These are phyloP conservation scores for Bipolaris zeicola DNA, from an alignment of 2,329 filamentous ascomycete genomes.

Conservation along the genomic window DNA sequence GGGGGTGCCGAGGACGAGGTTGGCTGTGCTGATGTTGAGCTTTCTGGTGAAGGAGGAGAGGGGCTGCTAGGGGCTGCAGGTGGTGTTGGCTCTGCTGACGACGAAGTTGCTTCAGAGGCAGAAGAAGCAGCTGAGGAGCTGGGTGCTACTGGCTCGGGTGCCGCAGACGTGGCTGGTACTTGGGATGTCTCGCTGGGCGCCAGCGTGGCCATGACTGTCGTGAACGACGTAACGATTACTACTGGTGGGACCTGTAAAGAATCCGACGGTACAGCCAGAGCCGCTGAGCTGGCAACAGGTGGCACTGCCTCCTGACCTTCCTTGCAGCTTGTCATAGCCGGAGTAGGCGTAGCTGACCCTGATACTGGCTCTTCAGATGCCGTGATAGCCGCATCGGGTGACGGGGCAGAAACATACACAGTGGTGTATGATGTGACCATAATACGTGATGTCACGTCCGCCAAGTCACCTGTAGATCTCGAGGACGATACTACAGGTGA, in stretches of 20 bases:
- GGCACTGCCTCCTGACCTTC: neutral
- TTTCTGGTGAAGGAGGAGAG: neutral
- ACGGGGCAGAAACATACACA: constrained; percentile 23
- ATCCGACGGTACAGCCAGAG: constrained; percentile 16
- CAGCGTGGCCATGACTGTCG: constrained; percentile 28
- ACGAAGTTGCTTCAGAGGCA: neutral
- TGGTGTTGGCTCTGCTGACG: neutral
- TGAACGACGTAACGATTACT: constrained; percentile 39
- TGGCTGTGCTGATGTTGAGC: constrained; percentile 2
- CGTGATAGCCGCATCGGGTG: constrained; percentile 7
- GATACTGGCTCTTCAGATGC: constrained; percentile 4
- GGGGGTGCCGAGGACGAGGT: neutral
- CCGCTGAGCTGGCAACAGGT: constrained; percentile 10
- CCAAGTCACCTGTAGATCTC: neutral
- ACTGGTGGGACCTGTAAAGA: constrained; percentile 32
- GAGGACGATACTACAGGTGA: neutral
- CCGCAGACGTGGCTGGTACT: constrained; percentile 3
- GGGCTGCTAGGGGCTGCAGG: neutral
- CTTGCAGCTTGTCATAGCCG: neutral
- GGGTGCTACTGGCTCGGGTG: neutral
- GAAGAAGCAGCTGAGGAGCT: constrained; percentile 1
- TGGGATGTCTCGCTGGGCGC: constrained; percentile 7
- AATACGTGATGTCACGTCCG: constrained; percentile 21
- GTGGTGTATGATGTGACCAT: constrained; percentile 40
- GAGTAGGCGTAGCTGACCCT: constrained; percentile 10